Conservation (phyloP, 2,329 filamentous ascomycete genomes). For the Colletotrichum chlorophyti region DNA sequence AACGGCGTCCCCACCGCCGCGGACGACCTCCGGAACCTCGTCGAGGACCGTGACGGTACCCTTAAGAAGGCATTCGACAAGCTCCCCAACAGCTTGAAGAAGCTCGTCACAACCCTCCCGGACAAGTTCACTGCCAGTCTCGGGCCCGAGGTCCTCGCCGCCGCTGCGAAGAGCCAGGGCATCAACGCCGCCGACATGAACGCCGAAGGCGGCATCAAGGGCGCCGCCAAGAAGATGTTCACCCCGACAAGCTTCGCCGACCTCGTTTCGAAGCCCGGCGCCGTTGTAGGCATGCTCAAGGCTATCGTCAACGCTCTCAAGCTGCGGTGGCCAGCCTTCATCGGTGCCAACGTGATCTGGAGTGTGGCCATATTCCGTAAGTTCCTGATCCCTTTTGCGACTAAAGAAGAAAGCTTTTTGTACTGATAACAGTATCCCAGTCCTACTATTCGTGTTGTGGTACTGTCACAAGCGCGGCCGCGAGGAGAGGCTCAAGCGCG, state of each 20-base stretch:
- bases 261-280: slow-evolving; percentile 85
- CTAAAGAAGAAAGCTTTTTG: no score
- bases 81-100: slow-evolving; percentile 82
- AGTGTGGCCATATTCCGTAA: slow-evolving; percentile 86
- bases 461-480: slow-evolving; percentile 96
- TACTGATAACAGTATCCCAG: slow-evolving; percentile 51
- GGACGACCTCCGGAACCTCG: slow-evolving; percentile 75
- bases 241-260: slow-evolving; percentile 77
- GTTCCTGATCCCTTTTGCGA: slow-evolving; percentile 43
- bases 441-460: slow-evolving; percentile 94
- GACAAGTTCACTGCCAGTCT: slow-evolving; percentile 79
- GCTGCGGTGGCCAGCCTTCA: slow-evolving; percentile 85
- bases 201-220: slow-evolving; percentile 53
- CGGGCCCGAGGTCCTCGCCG: slow-evolving; percentile 83
- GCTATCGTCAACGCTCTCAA: slow-evolving; percentile 92
- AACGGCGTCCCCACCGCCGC: slow-evolving; percentile 95
- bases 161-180: slow-evolving; percentile 77
- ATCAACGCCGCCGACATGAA: slow-evolving; percentile 59
- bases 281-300: slow-evolving; percentile 81
- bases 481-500: slow-evolving; percentile 78
- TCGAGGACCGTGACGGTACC: slow-evolving; percentile 67
- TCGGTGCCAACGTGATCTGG: slow-evolving; percentile 90
- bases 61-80: slow-evolving; percentile 67
- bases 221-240: slow-evolving; percentile 70
- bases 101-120: slow-evolving; percentile 83